phyloP scores from a whole-genome alignment of 1,284 basidiomycete genomes.

The Fomes fomentarius region DNA sequence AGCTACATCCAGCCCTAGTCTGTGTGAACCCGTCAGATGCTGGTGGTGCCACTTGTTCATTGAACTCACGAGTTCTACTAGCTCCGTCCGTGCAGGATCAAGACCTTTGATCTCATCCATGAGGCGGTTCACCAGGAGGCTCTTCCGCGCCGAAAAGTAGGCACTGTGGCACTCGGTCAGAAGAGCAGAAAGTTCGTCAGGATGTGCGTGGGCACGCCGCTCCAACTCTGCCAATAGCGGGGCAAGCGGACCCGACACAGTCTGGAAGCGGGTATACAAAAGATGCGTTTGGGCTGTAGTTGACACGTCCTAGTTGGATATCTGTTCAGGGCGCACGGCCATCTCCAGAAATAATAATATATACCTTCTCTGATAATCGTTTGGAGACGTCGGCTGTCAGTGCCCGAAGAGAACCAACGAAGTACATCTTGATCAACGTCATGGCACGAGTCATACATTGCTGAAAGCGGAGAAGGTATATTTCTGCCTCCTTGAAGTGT shows the following conservation, averaged over 20 bases:
- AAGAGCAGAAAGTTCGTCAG: constrained; percentile 77
- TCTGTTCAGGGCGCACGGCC: constrained; percentile 4
- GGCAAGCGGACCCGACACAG: constrained; percentile 69
- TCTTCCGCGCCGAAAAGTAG: constrained; percentile 76
- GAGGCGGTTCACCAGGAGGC: constrained; percentile 70
- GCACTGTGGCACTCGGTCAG: constrained; percentile 84
- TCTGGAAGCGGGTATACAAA: constrained; percentile 85
- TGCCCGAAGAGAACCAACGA: constrained; percentile 79
- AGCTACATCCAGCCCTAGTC: constrained; percentile 89
- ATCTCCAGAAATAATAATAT: constrained; percentile 8
- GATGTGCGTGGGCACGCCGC: constrained; percentile 69
- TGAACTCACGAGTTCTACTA: constrained; percentile 79
- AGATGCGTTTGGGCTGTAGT: constrained; percentile 83
- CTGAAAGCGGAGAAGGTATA: constrained; percentile 91
- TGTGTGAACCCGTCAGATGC: constrained; percentile 33
- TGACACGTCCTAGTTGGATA: constrained; percentile 68
- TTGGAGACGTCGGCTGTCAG: constrained; percentile 76
- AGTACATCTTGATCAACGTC: constrained; percentile 95
- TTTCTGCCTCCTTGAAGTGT: constrained; percentile 87
- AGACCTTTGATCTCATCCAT: constrained; percentile 82
- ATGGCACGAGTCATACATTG: constrained; percentile 96
- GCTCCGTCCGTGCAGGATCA: constrained; percentile 75
- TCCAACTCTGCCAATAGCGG: constrained; percentile 87
- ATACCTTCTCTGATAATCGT: constrained; percentile 74
- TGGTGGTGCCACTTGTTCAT: not conserved